phyloP scores from a whole-genome alignment of 257 asterid species.

The Rehmannia glutinosa region DNA sequence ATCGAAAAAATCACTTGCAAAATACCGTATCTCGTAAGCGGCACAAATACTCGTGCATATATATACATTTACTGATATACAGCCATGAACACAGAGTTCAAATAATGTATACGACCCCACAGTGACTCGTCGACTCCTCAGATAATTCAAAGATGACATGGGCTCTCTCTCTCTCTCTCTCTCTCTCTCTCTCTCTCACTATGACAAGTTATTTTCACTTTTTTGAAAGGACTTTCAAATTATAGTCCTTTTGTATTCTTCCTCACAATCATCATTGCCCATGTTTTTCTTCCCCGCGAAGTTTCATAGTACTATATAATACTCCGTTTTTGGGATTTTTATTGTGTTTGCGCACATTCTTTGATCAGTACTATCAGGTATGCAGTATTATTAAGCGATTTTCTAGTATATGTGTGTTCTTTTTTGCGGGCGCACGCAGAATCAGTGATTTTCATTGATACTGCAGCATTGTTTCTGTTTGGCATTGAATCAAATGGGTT shows the following conservation, averaged over 20 bases:
- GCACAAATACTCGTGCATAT: too few relatives aligned
- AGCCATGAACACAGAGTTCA: not conserved
- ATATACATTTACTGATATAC: not conserved
- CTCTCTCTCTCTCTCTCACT: not conserved
- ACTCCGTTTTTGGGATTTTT: not conserved
- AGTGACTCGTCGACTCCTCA: not conserved
- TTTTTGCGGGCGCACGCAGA: not conserved
- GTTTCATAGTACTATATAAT: not conserved
- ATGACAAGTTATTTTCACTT: not conserved
- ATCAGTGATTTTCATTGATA: not conserved
- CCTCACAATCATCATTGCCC: not conserved
- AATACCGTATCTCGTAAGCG: too few relatives aligned
- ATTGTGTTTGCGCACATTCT: not conserved
- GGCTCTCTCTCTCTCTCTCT: not conserved
- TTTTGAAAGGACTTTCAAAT: not conserved
- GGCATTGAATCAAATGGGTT: not conserved
- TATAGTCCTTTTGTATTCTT: not conserved
- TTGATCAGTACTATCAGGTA: not conserved
- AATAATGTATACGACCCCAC: not conserved
- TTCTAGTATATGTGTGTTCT: not conserved
- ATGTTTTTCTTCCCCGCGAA: not conserved
- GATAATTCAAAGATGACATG: too few relatives aligned
- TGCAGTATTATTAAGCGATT: not conserved
- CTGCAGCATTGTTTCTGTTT: not conserved
- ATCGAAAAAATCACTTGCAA: not conserved